Conservation (phyloP, 768 basidiomycete species). For the Boletales sp. region DNA sequence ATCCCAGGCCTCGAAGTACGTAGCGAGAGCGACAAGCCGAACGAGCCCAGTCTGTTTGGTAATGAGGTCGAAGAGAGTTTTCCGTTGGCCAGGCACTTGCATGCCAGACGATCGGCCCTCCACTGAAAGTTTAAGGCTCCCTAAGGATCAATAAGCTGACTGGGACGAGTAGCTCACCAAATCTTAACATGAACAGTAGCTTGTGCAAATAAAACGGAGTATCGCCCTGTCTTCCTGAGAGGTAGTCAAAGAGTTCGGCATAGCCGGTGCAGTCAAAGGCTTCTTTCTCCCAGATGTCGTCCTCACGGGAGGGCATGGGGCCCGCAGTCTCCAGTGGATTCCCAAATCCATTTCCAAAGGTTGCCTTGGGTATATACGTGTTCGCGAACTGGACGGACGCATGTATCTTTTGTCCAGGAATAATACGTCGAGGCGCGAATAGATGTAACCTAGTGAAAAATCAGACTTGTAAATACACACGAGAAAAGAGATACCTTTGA, state of each 20-base stretch:
- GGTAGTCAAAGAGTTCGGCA: slow-evolving; percentile 6
- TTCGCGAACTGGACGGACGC: slow-evolving; percentile 20
- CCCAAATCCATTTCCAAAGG: slow-evolving; percentile 15
- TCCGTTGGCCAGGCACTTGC: slow-evolving; percentile 1
- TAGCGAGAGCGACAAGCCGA: slow-evolving; percentile 12
- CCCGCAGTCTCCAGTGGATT: slow-evolving; percentile 5
- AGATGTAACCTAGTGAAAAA: slow-evolving; percentile 5
- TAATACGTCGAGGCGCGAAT: slow-evolving; percentile 14
- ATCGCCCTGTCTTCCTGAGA: slow-evolving; percentile 6
- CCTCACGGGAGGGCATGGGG: slow-evolving; percentile 5
- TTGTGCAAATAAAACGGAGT: slow-evolving; percentile 13
- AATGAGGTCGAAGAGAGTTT: slow-evolving; percentile 3
- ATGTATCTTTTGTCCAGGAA: slow-evolving; percentile 18
- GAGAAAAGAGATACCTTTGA: background rate
- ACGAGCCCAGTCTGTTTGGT: slow-evolving; percentile 4
- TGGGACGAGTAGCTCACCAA: slow-evolving; percentile 3
- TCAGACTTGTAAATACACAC: background rate
- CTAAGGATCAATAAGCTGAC: background rate
- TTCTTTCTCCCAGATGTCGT: slow-evolving; percentile 13
- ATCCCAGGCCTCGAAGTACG: slow-evolving; percentile 11
- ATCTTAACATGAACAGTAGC: slow-evolving; percentile 16
- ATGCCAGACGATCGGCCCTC: slow-evolving; percentile 1
- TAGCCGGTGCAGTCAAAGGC: slow-evolving; percentile 12
- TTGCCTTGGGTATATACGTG: slow-evolving; percentile 14
- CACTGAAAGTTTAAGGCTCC: background rate